Evolutionary conservation across 768 basidiomycete genomes (phyloP), one percentile per base, ranked within the genome.

Genomic region (Pleurotus tuber-regium): DNA sequence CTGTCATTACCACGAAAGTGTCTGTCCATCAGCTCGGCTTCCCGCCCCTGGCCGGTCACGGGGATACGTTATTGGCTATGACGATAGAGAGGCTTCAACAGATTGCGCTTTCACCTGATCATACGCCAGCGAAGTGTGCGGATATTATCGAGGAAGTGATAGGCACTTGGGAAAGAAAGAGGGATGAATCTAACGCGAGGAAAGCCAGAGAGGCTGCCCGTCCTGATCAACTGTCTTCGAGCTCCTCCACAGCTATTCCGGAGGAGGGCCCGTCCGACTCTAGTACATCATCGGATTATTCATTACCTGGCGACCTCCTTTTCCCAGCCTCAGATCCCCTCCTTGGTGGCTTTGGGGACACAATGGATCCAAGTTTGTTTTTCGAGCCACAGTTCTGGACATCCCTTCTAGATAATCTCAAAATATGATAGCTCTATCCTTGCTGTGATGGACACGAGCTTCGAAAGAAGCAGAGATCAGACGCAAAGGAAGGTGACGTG

Each of bases 1-100:
- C 67, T 42, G 53, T 78, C 43, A 66, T 77, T 43, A 61, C 72
- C 9, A 66, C 68, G 35, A 78, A 77, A 57, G 74, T 75, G 59
- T 67, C 61, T 40, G 61, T 74, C 21, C 53, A 66, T 21, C 70
- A 77, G 51, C 61, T 67, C 21, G 55, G 57, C 0, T 63, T 65
- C 7, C 60, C 64, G 31, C 67, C 66, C 12, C 59, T 76, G 29
- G 63, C 66, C 0, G 72, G 70, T 4, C 66, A 68, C n/a, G 70
- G 66, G 42, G 72, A 74, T 53, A 55, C 61, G 8, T 62, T 76
- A 35, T 54, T 77, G 43, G 53, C 60, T 4, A 69, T 57, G 57
- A 63, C 62, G 0, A 62, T 72, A n/a, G 68, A 70, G 43, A 67
- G 64, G 25, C 46, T 76, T 30, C 61, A 59, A 5, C 55, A 62